Evolutionary conservation across 1,139 yeast species (phyloP).

Genomic region (Hyphopichia pseudoburtonii): DNA sequence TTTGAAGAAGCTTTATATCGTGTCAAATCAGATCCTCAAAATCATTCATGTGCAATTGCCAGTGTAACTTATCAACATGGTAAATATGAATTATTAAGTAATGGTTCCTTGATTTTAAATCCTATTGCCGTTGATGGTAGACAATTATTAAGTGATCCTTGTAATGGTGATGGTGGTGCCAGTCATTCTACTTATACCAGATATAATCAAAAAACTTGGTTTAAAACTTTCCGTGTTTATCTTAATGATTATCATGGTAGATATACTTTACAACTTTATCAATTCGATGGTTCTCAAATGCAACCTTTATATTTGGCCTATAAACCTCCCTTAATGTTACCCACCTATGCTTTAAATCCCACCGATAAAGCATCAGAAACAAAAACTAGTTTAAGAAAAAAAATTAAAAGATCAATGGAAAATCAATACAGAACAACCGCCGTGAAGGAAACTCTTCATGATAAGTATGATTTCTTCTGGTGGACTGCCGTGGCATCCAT

Average conservation of each 20-base stretch:
- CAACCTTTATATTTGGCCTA: slow-evolving; percentile 91
- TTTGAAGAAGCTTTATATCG: slow-evolving; percentile 89
- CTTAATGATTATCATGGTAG: slow-evolving; percentile 84
- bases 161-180: slow-evolving; percentile 48
- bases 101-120: slow-evolving; percentile 67
- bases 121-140: slow-evolving; percentile 92
- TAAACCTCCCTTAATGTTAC: slow-evolving; percentile 94
- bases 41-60: slow-evolving; percentile 83
- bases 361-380: slow-evolving; percentile 51
- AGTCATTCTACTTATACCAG: slow-evolving; percentile 61
- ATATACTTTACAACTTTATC: slow-evolving; percentile 69
- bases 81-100: slow-evolving; percentile 56
- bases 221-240: slow-evolving; percentile 55
- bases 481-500: slow-evolving; percentile 37
- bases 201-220: slow-evolving; percentile 66
- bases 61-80: slow-evolving; percentile 89
- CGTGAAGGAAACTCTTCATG: slow-evolving; percentile 41
- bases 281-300: slow-evolving; percentile 78
- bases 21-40: slow-evolving; percentile 65
- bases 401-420: slow-evolving; percentile 71
- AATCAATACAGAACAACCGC: slow-evolving; percentile 82
- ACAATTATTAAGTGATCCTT: slow-evolving; percentile 86
- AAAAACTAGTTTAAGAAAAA: slow-evolving; percentile 39
- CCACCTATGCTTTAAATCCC: slow-evolving; percentile 88
- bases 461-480: slow-evolving; percentile 47